Conservation (phyloP, 2,329 filamentous ascomycete species). For the Teratosphaeria gauchensis region DNA sequence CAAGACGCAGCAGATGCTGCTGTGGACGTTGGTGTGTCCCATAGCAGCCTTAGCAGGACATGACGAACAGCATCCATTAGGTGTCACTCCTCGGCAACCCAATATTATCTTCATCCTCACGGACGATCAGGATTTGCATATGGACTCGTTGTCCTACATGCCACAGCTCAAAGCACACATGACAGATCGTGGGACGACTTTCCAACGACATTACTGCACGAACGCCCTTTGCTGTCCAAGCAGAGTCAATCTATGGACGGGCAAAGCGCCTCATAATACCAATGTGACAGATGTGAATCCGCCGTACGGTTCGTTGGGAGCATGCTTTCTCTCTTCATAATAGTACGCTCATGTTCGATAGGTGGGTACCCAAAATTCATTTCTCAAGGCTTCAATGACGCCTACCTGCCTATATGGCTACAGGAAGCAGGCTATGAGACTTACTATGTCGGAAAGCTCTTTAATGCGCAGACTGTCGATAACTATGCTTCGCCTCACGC, state of each 20-base stretch:
- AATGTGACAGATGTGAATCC: slow-evolving; percentile 54
- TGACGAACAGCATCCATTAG: neutral
- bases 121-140: slow-evolving; percentile 56
- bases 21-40: neutral
- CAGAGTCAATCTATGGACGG: slow-evolving; percentile 55
- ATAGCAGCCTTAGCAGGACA: neutral
- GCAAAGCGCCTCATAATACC: slow-evolving; percentile 58
- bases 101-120: slow-evolving; percentile 61
- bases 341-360: slow-evolving; percentile 4
- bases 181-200: slow-evolving; percentile 49
- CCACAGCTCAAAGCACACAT: slow-evolving; percentile 49
- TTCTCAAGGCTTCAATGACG: slow-evolving; percentile 53
- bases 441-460: slow-evolving; percentile 64
- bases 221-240: slow-evolving; percentile 60
- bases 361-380: slow-evolving; percentile 59
- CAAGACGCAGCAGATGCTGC: neutral
- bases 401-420: slow-evolving; percentile 63
- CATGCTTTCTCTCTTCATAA: neutral
- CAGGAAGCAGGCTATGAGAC: slow-evolving; percentile 59
- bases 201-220: slow-evolving; percentile 55
- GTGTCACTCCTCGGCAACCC: slow-evolving; percentile 5
- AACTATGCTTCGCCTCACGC: slow-evolving; percentile 53
- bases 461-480: slow-evolving; percentile 49
- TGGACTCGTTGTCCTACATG: slow-evolving; percentile 54
- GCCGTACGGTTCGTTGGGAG: slow-evolving; percentile 37